Evolutionary conservation across 1,284 basidiomycete genomes (phyloP), one percentile per base, ranked within the genome.

Genomic region (Mycena citricolor): DNA sequence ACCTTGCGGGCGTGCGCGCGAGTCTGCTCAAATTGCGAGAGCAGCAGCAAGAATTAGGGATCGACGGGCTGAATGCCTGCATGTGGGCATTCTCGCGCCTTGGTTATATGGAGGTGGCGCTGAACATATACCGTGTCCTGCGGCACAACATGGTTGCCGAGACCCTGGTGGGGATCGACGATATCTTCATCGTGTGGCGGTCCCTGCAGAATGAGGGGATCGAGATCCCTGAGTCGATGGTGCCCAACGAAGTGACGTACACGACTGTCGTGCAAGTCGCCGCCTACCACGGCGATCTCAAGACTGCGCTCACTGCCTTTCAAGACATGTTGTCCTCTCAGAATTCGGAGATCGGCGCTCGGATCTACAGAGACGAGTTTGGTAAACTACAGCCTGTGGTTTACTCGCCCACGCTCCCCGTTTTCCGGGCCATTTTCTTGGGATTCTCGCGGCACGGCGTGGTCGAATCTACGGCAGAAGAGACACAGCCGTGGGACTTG

Each of bases 391-490:
- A 52, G 28, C 62, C 64, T 12, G 47, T 49, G 6, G 54, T 57
- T 20, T 76, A 74, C 49, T 55, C 62, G 30, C 73, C 81, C 1
- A 76, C 70, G 2, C 52, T 77, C 34, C 64, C 75, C 19, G 67
- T 79, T 12, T 94, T 85, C 59, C 76, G 85, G 11, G 76, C 79
- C 7, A 63, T 94, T 19, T 91, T 94, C 60, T 70, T 84, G 7
- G 90, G 88, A 0, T 94, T 92, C 61, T 68, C 74, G 6, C 74
- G 77, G 11, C 80, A 88, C 52, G 82, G 72, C 26, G 52, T 61
- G 28, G 45, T 41, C 12, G 14, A 23, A 4, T 8, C 52, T 13
- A 52, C 52, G 21, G 37, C 14, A 24, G 39, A 34, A 31, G 48
- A n/a, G n/a, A 16, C 14, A 23, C 14, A 41, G 14, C 45, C 48